Percentiles rank a stretch among this genome's conserved stretches.
Conservation (phyloP, 2,329 filamentous ascomycete genomes). For the Pseudogymnoascus sp. region DNA sequence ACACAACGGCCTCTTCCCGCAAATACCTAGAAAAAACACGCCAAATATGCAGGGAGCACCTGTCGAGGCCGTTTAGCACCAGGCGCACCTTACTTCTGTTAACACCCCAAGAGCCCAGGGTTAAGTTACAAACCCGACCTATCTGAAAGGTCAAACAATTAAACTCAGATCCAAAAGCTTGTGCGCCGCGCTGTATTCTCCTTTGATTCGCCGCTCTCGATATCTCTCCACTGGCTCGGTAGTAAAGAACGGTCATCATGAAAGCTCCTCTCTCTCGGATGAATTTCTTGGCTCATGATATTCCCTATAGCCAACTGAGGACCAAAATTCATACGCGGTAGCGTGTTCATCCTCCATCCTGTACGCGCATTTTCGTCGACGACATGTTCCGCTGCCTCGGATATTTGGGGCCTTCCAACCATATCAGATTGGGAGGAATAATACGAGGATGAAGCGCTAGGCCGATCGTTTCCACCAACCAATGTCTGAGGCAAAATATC, state of each 20-base stretch:
- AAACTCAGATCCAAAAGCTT: conserved; percentile 18
- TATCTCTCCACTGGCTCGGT: conserved; percentile 20
- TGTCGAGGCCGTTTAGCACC: background rate
- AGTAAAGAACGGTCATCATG: conserved; percentile 23
- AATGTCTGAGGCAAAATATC: background rate
- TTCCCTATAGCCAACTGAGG: background rate
- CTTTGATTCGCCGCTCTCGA: background rate
- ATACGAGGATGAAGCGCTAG: background rate
- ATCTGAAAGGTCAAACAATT: background rate
- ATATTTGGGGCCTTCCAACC: background rate
- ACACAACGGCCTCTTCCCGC: background rate
- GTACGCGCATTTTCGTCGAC: background rate
- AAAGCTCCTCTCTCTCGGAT: conserved; percentile 16
- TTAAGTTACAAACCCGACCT: background rate
- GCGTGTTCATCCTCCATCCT: background rate
- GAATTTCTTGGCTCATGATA: background rate
- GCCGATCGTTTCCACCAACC: background rate
- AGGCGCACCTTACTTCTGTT: background rate
- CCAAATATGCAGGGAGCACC: background rate
- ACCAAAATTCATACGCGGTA: background rate
- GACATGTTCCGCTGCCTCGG: background rate
- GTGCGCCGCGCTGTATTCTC: conserved; percentile 15
- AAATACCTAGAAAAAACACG: background rate
- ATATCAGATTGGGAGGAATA: background rate
- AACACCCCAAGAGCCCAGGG: background rate